Percentiles rank a stretch among this genome's conserved stretches.
Evolutionary conservation across 176 grass and related monocot species (phyloP).

Genomic region (Carex myosuroides): DNA sequence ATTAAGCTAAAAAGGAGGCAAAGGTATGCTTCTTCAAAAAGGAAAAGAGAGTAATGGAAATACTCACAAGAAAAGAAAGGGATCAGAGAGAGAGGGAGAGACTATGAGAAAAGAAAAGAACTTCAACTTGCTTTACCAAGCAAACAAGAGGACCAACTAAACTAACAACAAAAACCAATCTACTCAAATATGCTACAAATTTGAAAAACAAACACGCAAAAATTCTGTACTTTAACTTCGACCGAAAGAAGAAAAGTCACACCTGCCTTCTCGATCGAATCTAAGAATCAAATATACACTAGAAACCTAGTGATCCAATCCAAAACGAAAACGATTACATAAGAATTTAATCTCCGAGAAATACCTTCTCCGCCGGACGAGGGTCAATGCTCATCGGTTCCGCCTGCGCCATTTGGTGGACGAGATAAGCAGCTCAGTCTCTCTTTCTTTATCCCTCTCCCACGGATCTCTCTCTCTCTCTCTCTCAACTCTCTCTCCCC

Average conservation of each 20-base stretch:
- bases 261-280: neutral
- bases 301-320: neutral
- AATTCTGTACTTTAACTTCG: neutral
- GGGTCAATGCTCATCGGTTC: slow-evolving; percentile 23
- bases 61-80: neutral
- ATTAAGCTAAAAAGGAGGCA: neutral
- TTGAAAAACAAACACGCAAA: neutral
- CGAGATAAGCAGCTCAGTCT: neutral
- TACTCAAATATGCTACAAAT: neutral
- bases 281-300: neutral
- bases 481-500: neutral
- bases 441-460: neutral
- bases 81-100: neutral
- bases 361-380: slow-evolving; percentile 21
- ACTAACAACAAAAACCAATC: neutral
- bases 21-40: neutral
- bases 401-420: slow-evolving; percentile 11
- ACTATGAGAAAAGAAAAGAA: neutral
- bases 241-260: neutral
- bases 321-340: neutral
- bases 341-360: neutral
- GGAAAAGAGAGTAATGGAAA: neutral
- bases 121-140: neutral
- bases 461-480: neutral
- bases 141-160: slow-evolving; percentile 8